Evolutionary conservation across 2,329 filamentous ascomycete genomes (phyloP).

Genomic region (Penicillium sclerotiorum): DNA sequence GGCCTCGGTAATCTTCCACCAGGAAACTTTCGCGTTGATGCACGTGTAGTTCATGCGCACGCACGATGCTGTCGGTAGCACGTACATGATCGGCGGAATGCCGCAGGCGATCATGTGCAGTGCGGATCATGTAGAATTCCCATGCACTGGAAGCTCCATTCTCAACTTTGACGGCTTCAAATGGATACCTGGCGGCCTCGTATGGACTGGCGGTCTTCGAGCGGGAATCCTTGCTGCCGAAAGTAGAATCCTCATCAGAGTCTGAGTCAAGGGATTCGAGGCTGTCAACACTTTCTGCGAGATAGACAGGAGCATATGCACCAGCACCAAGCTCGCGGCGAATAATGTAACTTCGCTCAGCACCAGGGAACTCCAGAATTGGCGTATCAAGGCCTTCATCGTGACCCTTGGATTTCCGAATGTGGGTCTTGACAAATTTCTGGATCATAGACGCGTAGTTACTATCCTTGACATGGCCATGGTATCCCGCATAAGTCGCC

Average conservation of each 20-base stretch:
- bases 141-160: slow-evolving; percentile 76
- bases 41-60: slow-evolving; percentile 86
- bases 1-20: slow-evolving; percentile 80
- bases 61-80: slow-evolving; percentile 74
- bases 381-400: slow-evolving; percentile 66
- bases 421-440: slow-evolving; percentile 73
- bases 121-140: slow-evolving; percentile 96
- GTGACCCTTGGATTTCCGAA: slow-evolving; percentile 51
- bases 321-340: slow-evolving; percentile 87
- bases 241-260: slow-evolving; percentile 39
- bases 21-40: slow-evolving; percentile 90
- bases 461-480: slow-evolving; percentile 67
- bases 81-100: slow-evolving; percentile 60
- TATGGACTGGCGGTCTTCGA: slow-evolving; percentile 39
- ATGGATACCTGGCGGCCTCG: slow-evolving; percentile 51
- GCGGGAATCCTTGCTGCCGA: slow-evolving; percentile 57
- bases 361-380: slow-evolving; percentile 67
- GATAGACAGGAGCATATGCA: slow-evolving; percentile 92
- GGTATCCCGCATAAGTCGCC: slow-evolving; percentile 75
- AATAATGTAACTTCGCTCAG: slow-evolving; percentile 70
- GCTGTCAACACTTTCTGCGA: slow-evolving; percentile 73
- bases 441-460: slow-evolving; percentile 75
- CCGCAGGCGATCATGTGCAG: slow-evolving; percentile 75
- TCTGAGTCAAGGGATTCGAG: slow-evolving; percentile 41
- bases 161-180: slow-evolving; percentile 95